Evolutionary conservation across 2,329 filamentous ascomycete species (phyloP).

Genomic region (Microdochium nivale): DNA sequence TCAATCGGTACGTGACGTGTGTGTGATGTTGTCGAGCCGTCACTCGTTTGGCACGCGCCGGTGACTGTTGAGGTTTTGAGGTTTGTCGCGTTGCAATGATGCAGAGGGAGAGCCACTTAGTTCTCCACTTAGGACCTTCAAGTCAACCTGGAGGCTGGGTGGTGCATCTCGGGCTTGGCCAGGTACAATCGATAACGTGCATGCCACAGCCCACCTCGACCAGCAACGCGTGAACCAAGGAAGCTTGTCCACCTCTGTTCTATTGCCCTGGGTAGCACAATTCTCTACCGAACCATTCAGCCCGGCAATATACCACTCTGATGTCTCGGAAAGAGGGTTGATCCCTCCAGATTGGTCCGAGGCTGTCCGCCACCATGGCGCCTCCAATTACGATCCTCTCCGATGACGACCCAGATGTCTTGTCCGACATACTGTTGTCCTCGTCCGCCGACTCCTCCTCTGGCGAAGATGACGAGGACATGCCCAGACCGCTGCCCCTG

Average conservation of each 20-base stretch:
- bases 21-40: not conserved
- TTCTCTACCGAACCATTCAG: no score
- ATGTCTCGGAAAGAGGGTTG: no score
- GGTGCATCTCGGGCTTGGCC: not conserved
- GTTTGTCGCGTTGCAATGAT: not conserved
- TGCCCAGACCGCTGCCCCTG: slow-evolving; percentile 31
- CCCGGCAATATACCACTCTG: no score
- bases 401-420: slow-evolving; percentile 3
- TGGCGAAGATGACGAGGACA: slow-evolving; percentile 17
- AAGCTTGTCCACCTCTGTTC: no score
- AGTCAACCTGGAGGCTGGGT: not conserved
- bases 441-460: slow-evolving; percentile 12
- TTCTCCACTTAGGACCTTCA: not conserved
- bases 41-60: not conserved
- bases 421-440: slow-evolving; percentile 11
- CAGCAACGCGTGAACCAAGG: no score
- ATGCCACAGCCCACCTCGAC: not conserved
- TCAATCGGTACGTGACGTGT: not conserved
- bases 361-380: slow-evolving; percentile 1
- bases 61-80: not conserved
- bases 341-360: no score
- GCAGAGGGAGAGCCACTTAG: not conserved
- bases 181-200: not conserved
- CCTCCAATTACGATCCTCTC: slow-evolving; percentile 2
- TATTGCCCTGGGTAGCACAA: no score